Conservation (phyloP, 148 eudicot species). For the Heliosperma pusillum region DNA sequence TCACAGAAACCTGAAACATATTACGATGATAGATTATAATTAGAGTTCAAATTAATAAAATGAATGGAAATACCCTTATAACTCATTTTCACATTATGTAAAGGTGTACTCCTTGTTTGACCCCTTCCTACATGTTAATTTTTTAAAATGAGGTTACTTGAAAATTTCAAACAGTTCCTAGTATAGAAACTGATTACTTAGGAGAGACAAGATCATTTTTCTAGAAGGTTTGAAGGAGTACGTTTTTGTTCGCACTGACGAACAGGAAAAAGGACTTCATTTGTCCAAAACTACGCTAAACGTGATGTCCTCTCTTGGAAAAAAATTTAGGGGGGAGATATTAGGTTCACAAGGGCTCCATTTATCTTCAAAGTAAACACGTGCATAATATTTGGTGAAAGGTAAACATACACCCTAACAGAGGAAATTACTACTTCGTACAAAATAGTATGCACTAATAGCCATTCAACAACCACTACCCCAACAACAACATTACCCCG, state of each 20-base stretch:
- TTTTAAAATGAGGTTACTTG: not conserved
- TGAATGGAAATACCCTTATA: not conserved
- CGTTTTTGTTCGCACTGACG: not conserved
- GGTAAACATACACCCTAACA: not conserved
- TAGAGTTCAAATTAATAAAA: not conserved
- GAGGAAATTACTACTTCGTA: no score
- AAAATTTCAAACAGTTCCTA: not conserved
- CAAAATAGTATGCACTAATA: not conserved
- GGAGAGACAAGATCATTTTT: not conserved
- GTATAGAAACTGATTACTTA: not conserved
- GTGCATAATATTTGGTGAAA: not conserved
- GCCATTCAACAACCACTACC: not conserved
- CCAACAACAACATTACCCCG: no score
- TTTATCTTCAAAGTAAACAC: not conserved
- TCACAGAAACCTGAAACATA: constrained; percentile 76
- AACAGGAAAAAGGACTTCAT: not conserved
- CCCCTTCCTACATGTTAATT: not conserved
- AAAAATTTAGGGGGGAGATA: not conserved
- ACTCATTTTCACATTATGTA: not conserved
- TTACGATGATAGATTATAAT: not conserved
- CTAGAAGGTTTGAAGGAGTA: not conserved
- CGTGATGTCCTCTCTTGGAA: not conserved
- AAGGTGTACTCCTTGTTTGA: not conserved
- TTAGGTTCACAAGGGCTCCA: not conserved
- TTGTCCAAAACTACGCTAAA: not conserved